Percentiles rank a stretch among this genome's conserved stretches.
Conservation (phyloP, 257 asterid genomes). For the Scutellaria baicalensis region DNA sequence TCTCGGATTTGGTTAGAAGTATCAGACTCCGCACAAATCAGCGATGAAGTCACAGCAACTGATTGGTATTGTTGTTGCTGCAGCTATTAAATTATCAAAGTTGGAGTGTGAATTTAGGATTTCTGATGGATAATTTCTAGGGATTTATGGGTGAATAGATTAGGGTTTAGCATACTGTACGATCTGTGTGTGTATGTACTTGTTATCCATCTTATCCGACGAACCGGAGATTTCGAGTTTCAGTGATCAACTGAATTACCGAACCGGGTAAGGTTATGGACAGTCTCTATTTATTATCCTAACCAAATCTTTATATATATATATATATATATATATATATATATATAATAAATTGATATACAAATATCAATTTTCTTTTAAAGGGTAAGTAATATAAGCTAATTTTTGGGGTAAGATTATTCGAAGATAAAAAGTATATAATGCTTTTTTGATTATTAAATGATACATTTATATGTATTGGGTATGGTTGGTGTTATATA, state of each 20-base stretch:
- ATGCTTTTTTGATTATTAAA: too few species aligned
- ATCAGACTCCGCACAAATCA: conserved; percentile 14
- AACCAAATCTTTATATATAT: too few species aligned
- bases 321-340: too few species aligned
- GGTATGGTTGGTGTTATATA: too few species aligned
- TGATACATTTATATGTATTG: too few species aligned
- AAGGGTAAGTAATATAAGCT: too few species aligned
- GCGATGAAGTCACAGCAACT: conserved; percentile 1
- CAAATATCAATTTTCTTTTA: too few species aligned
- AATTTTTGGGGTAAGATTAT: too few species aligned
- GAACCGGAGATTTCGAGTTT: conserved; percentile 19
- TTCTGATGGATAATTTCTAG: conserved; percentile 3
- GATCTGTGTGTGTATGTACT: neutral
- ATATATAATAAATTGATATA: too few species aligned
- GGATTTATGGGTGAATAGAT: conserved; percentile 13
- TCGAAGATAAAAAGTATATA: too few species aligned
- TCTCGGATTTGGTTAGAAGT: neutral
- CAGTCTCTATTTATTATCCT: neutral
- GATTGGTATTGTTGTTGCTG: neutral
- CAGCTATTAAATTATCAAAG: neutral
- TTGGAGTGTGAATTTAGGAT: neutral
- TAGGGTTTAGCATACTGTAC: conserved; percentile 16
- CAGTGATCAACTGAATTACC: conserved; percentile 17
- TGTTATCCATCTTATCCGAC: conserved; percentile 19
- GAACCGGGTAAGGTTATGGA: conserved; percentile 12